These are phyloP conservation scores for Entophlyctis luteolus DNA, from an alignment of 192 early-diverging fungal species.

Conservation along the genomic window DNA sequence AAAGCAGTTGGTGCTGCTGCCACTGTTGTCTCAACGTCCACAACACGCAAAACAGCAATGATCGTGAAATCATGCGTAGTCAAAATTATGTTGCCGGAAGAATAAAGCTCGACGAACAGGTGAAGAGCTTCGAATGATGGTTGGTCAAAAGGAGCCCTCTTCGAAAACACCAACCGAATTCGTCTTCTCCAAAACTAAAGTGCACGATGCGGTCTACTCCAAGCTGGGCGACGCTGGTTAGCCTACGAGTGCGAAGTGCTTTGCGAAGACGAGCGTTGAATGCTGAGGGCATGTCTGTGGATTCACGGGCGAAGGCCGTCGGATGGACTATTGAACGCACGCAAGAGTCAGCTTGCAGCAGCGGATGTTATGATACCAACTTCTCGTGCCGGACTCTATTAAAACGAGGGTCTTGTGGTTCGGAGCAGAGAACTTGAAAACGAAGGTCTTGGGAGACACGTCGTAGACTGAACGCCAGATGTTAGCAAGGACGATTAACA, in stretches of 20 bases:
- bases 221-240: constrained; percentile 76
- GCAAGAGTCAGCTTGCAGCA: neutral
- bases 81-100: constrained; percentile 89
- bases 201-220: constrained; percentile 90
- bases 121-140: constrained; percentile 47
- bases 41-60: constrained; percentile 78
- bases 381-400: constrained; percentile 86
- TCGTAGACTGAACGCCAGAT: constrained; percentile 71
- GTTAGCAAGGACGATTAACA: neutral
- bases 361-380: neutral
- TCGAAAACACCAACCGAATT: constrained; percentile 29
- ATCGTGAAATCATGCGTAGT: constrained; percentile 85
- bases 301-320: constrained; percentile 84
- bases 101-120: constrained; percentile 53
- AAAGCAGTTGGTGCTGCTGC: neutral
- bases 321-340: constrained; percentile 60
- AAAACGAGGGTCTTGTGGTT: constrained; percentile 83
- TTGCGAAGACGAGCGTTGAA: constrained; percentile 95
- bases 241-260: constrained; percentile 75
- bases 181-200: constrained; percentile 80
- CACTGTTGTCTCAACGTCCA: constrained; percentile 67
- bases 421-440: constrained; percentile 91
- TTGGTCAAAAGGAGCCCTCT: neutral
- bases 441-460: constrained; percentile 79
- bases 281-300: constrained; percentile 73